A percentile compares a stretch with the other conserved stretches of the same genome.
These are phyloP conservation scores for Phylloporus sp. DNA, from an alignment of 768 basidiomycete species.

Conservation along the genomic window DNA sequence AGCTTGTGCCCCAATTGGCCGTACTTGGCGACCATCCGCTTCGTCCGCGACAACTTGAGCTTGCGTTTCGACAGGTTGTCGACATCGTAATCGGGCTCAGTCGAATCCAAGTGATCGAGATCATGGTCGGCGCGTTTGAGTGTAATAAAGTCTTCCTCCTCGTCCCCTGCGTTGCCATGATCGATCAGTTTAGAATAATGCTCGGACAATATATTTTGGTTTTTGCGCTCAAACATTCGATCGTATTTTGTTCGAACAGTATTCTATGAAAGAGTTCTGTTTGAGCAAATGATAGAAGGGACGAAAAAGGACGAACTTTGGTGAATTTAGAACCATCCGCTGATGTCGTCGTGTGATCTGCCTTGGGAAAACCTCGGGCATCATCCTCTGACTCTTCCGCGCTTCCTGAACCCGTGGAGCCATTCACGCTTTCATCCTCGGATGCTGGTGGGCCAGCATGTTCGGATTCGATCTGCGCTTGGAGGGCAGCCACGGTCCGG, in stretches of 20 bases:
- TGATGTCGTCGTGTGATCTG: neutral
- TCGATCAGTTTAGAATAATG: constrained; percentile 89
- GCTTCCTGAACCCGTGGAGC: constrained; percentile 18
- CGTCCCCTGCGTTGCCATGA: constrained; percentile 45
- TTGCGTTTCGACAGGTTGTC: constrained; percentile 83
- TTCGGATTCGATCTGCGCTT: constrained; percentile 28
- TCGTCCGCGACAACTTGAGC: constrained; percentile 64
- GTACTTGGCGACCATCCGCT: constrained; percentile 61
- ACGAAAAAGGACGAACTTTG: constrained; percentile 36
- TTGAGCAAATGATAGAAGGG: neutral
- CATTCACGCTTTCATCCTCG: constrained; percentile 16
- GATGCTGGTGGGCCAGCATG: constrained; percentile 10
- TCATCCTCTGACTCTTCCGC: constrained; percentile 26
- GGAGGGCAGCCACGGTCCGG: constrained; percentile 37
- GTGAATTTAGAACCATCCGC: constrained; percentile 24
- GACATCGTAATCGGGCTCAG: constrained; percentile 30
- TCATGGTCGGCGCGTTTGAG: constrained; percentile 90
- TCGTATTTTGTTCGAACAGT: constrained; percentile 89
- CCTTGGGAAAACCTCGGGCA: neutral
- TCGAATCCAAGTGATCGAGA: constrained; percentile 50
- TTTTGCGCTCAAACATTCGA: constrained; percentile 95
- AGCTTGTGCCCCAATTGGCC: constrained; percentile 65
- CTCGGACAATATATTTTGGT: constrained; percentile 85
- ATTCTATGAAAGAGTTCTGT: constrained; percentile 21
- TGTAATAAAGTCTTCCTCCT: constrained; percentile 83